Percentiles rank a stretch among this genome's conserved stretches.
Evolutionary conservation across 2,329 filamentous ascomycete genomes (phyloP).

Genomic region (Chrysoporthe cubensis): DNA sequence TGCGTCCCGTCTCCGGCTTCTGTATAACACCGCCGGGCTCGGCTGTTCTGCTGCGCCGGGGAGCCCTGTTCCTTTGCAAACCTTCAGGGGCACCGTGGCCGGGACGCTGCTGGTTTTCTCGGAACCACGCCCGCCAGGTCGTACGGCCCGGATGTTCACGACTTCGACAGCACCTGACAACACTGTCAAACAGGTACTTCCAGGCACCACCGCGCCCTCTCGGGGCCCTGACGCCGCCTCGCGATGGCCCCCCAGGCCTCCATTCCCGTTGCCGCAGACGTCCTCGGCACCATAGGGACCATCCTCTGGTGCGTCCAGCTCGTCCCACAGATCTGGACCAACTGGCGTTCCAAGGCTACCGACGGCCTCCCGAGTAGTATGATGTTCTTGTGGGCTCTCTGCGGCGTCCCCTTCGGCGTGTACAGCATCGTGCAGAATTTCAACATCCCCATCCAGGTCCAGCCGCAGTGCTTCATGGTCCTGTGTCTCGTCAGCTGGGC

Average conservation of each 20-base stretch:
- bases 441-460: constrained; percentile 48
- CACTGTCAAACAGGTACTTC: neutral
- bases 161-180: neutral
- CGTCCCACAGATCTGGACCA: constrained; percentile 58
- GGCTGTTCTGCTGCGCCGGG: neutral
- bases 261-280: constrained; percentile 26
- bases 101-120: neutral
- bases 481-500: constrained; percentile 45
- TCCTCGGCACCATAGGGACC: constrained; percentile 38
- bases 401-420: constrained; percentile 48
- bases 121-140: neutral
- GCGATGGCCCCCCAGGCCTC: constrained; percentile 25
- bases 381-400: constrained; percentile 67
- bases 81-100: neutral
- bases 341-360: constrained; percentile 63
- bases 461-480: constrained; percentile 46
- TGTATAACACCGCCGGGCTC: neutral
- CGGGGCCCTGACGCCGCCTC: neutral
- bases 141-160: neutral
- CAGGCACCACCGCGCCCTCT: neutral
- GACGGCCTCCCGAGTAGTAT: constrained; percentile 63
- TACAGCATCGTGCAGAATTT: constrained; percentile 47
- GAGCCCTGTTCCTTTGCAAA: neutral
- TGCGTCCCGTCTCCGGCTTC: neutral
- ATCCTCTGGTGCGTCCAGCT: constrained; percentile 48